Evolutionary conservation across 768 basidiomycete species (phyloP).

Genomic region (Bullera alba): DNA sequence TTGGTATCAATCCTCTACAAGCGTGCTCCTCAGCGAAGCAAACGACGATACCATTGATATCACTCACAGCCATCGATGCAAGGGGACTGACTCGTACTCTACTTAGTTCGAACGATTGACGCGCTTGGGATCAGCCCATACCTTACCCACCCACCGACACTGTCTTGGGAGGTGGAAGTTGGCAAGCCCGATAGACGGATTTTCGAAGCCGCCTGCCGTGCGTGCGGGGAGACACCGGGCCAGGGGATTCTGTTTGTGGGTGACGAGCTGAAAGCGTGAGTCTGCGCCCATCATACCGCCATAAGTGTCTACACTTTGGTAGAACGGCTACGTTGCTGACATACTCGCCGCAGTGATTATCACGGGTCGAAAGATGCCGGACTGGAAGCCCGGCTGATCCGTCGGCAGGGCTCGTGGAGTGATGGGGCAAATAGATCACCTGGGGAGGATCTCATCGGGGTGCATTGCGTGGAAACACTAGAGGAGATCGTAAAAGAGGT

Average conservation of each 20-base stretch:
- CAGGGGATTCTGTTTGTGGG: conserved; percentile 42
- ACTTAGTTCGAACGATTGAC: conserved; percentile 36
- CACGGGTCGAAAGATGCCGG: conserved; percentile 26
- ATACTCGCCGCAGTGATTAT: conserved; percentile 28
- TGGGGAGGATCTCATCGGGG: conserved; percentile 18
- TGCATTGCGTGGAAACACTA: conserved; percentile 18
- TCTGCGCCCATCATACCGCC: background rate
- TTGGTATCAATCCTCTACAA: background rate
- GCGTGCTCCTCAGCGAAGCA: background rate
- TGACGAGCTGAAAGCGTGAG: conserved; percentile 43
- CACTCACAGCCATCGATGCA: background rate
- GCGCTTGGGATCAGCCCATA: conserved; percentile 26
- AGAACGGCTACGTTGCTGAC: too few species aligned
- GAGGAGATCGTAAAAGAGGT: conserved; percentile 32
- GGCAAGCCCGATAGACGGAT: conserved; percentile 36
- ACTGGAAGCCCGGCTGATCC: conserved; percentile 33
- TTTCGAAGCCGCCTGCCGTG: conserved; percentile 25
- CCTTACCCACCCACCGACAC: conserved; percentile 30
- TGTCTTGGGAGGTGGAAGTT: conserved; percentile 34
- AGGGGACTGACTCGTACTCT: background rate
- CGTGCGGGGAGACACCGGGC: conserved; percentile 10
- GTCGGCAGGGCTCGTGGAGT: conserved; percentile 35
- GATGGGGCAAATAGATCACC: conserved; percentile 32
- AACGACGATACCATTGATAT: background rate
- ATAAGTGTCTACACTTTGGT: background rate